Base-by-base conservation (phyloP, 2,329 filamentous ascomycete species). In the Dothideomycetes sp. region DNA sequence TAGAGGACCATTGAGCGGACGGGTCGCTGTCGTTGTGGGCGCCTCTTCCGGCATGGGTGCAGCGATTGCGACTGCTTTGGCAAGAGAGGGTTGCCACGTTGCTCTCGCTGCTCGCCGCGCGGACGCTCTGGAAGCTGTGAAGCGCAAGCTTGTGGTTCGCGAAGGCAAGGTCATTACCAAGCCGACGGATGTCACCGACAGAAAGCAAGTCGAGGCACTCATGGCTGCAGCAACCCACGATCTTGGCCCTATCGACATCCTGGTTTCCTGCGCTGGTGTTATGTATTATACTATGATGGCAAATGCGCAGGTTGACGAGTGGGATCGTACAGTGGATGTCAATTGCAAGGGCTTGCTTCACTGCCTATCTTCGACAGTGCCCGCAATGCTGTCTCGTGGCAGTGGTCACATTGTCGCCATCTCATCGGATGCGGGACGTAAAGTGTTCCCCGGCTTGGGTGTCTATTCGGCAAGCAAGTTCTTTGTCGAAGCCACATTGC, bases 261-360 rank as follows among this genome's bases (percentile, higher is more conserved):
- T 89, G n/a, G 75, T 89, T 36, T 77, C 77, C 31, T 85, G 82
- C 52, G 84, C 84, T 0, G 84, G 84, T 27, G 84, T 89, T 55
- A 89, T 89, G 84, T 89, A 89, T 64, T 89, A 79, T 62, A 88
- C 84, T 40, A 79, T 88, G 77, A 88, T 89, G 84, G 75, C 79
- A 41, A 88, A 87, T 55, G 72, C 66, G 12, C 72, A 81, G 47
- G 73, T 68, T 0, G 80, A 84, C 4, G 79, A 89, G 51, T 89
- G 84, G 84, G 78, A 87, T 47, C 79, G 75, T 42, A 88, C 83
- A 0, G 82, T 89, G 31, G 84, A 88, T 51, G 81, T 89, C 49
- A 89, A 89, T 65, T 88, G 84, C 75, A 88, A 88, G 62, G 84
- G 84, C 29, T 70, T 89, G 1, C 65, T 88, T 39, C 72, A 89